Evolutionary conservation across 2,329 filamentous ascomycete genomes (phyloP), one percentile per base, ranked within the genome.

Genomic region (Curvularia sp.): DNA sequence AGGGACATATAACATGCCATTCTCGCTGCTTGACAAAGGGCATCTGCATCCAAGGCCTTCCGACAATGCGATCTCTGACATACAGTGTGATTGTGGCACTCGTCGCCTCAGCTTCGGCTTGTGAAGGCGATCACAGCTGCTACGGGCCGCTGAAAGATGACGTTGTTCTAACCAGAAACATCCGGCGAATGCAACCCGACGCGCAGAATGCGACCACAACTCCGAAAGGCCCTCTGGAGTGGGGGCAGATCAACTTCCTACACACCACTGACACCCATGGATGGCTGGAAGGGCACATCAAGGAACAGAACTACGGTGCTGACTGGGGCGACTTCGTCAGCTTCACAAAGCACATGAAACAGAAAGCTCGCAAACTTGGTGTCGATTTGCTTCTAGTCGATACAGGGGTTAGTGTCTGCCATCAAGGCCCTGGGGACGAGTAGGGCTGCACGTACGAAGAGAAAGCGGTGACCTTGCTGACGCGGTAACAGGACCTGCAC

Each of bases 321-420:
- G 87, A 89, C 68, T 89, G 86, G 85, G 87, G 87, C 23, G 87
- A 89, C 70, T 88, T 84, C 71, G 84, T 86, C 41, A 83, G 83
- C 53, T 88, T 89, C 67, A 80, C 83, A 12, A 81, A 80, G 49
- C 82, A 82, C 60, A 87, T 89, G 84, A 85, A 84, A 72, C 75
- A 83, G 54, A 85, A 83, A 65, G 86, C 87, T 3, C 77, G 78
- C 19, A 78, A 81, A 12, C 77, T 87, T 62, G 82, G 82, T 9
- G 86, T 88, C 5, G 87, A 89, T 64, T 67, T 88, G 55, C 77
- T 89, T 48, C 72, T 88, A 12, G 74, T 88, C 48, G 86, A 89
- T 66, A 87, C 85, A 42, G 86, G 85, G 39, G 74, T 78, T 66
- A 53, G 73, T 66, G 3, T 57, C 23, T 48, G 21, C 38, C 10